phyloP scores from a whole-genome alignment of 2,329 filamentous ascomycete genomes.

The Neofusicoccum sp. region DNA sequence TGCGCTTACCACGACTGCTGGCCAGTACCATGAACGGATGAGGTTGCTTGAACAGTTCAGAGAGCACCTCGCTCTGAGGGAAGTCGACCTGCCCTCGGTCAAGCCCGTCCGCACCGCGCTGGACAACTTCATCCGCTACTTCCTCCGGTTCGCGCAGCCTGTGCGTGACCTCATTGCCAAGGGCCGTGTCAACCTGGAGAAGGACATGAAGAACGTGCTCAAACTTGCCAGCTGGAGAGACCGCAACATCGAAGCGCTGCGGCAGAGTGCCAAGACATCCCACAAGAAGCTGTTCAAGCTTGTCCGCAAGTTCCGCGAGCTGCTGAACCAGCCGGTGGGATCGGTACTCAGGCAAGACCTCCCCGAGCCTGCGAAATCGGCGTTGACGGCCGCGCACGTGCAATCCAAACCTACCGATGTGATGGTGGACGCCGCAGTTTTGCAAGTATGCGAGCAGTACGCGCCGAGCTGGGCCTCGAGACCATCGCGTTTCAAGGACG shows the following conservation, averaged over 20 bases:
- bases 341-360: slow-evolving; percentile 44
- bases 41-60: slow-evolving; percentile 62
- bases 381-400: neutral
- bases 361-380: neutral
- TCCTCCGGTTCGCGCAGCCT: slow-evolving; percentile 65
- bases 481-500: slow-evolving; percentile 68
- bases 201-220: slow-evolving; percentile 88
- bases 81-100: slow-evolving; percentile 50
- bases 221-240: slow-evolving; percentile 97
- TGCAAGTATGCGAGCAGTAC: slow-evolving; percentile 25
- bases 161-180: slow-evolving; percentile 64
- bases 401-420: slow-evolving; percentile 11
- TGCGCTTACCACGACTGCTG: slow-evolving; percentile 73
- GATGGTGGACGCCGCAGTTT: slow-evolving; percentile 20
- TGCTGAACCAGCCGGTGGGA: slow-evolving; percentile 75
- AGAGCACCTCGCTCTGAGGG: slow-evolving; percentile 63
- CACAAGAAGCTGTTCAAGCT: slow-evolving; percentile 90
- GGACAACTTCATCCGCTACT: slow-evolving; percentile 74
- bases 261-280: slow-evolving; percentile 84
- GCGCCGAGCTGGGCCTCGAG: slow-evolving; percentile 38
- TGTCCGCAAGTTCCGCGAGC: slow-evolving; percentile 80
- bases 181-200: slow-evolving; percentile 76
- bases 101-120: slow-evolving; percentile 63
- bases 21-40: slow-evolving; percentile 75
- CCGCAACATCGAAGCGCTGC: slow-evolving; percentile 85